Conservation (phyloP, 345 rosid genomes). For the Pugionium dolabratum region DNA sequence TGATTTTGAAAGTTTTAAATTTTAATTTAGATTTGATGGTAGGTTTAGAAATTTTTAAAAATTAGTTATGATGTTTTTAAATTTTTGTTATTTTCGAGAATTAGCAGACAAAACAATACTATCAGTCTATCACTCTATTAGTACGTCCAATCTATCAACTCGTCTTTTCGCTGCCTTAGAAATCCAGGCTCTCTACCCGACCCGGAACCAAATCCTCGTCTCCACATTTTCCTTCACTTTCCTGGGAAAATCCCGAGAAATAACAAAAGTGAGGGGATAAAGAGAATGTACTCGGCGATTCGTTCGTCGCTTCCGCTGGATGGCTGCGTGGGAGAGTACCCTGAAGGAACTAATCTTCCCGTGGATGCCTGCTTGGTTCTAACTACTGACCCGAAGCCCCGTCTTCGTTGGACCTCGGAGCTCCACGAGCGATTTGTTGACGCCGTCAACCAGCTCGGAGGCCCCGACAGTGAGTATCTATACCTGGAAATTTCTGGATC, state of each 20-base stretch:
- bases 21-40: too few species aligned
- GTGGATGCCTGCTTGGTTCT: conserved; percentile 78
- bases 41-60: too few species aligned
- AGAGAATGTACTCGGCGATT: conserved; percentile 61
- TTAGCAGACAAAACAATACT: too few species aligned
- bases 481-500: conserved; percentile 6
- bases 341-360: conserved; percentile 66
- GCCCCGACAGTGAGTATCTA: conserved; percentile 74
- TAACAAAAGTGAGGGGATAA: background rate
- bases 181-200: too few species aligned
- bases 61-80: too few species aligned
- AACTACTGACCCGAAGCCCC: conserved; percentile 94
- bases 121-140: too few species aligned
- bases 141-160: too few species aligned
- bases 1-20: too few species aligned
- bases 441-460: conserved; percentile 92
- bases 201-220: too few species aligned
- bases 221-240: conserved; percentile 26
- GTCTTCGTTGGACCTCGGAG: conserved; percentile 96
- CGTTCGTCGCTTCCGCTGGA: conserved; percentile 75
- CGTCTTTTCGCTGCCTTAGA: too few species aligned
- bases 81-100: too few species aligned
- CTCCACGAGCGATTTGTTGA: conserved; percentile 93
- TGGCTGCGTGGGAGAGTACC: conserved; percentile 48
- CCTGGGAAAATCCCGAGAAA: conserved; percentile 28